Conservation (phyloP, 345 rosid genomes). For the Passiflora organensis region DNA sequence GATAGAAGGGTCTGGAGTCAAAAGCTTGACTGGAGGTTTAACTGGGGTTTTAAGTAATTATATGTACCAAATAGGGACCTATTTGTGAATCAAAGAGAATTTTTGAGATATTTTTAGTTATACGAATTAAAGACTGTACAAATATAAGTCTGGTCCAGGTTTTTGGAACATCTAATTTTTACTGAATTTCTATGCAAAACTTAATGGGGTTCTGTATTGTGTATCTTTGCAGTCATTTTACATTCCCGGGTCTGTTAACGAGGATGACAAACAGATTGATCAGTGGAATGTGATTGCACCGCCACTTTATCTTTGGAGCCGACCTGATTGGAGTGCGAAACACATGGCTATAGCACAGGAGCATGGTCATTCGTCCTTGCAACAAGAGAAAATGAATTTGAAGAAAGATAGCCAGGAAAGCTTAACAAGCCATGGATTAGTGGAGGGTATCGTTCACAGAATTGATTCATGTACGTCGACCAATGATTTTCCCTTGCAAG, state of each 20-base stretch:
- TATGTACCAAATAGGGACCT: too few species aligned
- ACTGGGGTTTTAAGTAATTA: too few species aligned
- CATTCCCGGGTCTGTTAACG: slow-evolving; percentile 79
- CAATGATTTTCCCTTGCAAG: slow-evolving; percentile 20
- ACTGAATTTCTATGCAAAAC: too few species aligned
- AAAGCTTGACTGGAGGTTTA: too few species aligned
- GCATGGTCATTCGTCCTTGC: slow-evolving; percentile 44
- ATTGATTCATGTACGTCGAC: slow-evolving; percentile 14
- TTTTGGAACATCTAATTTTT: too few species aligned
- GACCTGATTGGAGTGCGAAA: slow-evolving; percentile 45
- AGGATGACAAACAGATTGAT: slow-evolving; percentile 60
- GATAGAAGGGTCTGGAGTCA: background rate
- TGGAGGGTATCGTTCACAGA: slow-evolving; percentile 11
- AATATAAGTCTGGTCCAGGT: too few species aligned
- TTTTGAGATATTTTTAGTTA: too few species aligned
- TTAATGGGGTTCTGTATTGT: background rate
- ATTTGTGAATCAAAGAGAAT: too few species aligned
- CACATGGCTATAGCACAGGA: slow-evolving; percentile 57
- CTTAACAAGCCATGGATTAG: slow-evolving; percentile 11
- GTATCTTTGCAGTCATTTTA: slow-evolving; percentile 66
- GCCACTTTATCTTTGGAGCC: slow-evolving; percentile 89
- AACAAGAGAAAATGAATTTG: slow-evolving; percentile 12
- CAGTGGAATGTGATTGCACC: slow-evolving; percentile 72
- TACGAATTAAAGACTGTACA: too few species aligned
- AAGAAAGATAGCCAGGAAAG: slow-evolving; percentile 18